phyloP scores from a whole-genome alignment of 164 flowering plant genomes.

The Santalum album region DNA sequence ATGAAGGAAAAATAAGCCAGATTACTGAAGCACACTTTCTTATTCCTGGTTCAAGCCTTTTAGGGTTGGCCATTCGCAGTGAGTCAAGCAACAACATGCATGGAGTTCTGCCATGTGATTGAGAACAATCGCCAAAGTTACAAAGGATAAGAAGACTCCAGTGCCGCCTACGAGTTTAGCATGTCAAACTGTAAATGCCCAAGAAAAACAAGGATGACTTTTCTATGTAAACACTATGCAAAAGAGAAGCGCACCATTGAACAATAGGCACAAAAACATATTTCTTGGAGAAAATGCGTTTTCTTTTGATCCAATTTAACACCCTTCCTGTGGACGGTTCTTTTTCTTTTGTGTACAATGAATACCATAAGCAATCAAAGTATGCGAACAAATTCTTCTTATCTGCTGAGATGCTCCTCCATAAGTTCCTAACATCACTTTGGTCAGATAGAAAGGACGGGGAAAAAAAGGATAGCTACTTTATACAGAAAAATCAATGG shows the following conservation, averaged over 20 bases:
- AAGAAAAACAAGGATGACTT: not conserved
- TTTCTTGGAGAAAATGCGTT: slow-evolving; percentile 36
- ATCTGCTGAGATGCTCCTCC: not conserved
- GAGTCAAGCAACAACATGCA: slow-evolving; percentile 79
- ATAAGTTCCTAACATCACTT: not conserved
- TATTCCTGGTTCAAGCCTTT: slow-evolving; percentile 54
- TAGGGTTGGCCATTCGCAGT: slow-evolving; percentile 41
- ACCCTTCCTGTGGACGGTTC: not conserved
- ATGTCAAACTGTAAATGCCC: not conserved
- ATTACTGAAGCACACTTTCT: slow-evolving; percentile 38
- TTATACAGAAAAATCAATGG: not conserved
- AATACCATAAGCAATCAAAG: not conserved
- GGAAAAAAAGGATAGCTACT: not conserved
- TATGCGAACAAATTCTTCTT: not conserved
- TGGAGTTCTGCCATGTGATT: slow-evolving; percentile 34
- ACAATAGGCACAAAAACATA: slow-evolving; percentile 57
- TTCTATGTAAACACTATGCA: not conserved
- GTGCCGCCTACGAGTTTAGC: slow-evolving; percentile 36
- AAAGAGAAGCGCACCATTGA: slow-evolving; percentile 26
- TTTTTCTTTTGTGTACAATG: not conserved
- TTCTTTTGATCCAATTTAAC: not conserved
- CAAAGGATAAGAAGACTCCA: slow-evolving; percentile 76
- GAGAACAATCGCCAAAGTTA: slow-evolving; percentile 44
- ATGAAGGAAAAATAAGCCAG: not conserved
- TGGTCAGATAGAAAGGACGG: not conserved